A percentile compares a stretch with the other conserved stretches of the same genome.
These are phyloP conservation scores for Cryoendolithus antarcticus DNA, from an alignment of 2,329 filamentous ascomycete species.

Conservation along the genomic window DNA sequence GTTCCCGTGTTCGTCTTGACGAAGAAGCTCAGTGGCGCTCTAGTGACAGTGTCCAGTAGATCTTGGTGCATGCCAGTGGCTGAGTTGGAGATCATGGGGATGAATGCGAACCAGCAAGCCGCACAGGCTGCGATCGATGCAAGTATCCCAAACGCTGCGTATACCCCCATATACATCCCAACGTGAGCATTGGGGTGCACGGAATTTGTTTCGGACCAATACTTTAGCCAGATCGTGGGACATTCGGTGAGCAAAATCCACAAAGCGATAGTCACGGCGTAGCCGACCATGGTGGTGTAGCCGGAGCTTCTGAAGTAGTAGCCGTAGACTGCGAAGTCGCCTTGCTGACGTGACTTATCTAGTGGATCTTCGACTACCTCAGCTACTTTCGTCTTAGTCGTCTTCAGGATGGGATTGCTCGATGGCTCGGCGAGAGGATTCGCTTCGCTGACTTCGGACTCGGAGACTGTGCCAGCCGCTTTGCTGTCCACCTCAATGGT, in stretches of 20 bases:
- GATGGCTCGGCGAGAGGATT: too few species aligned
- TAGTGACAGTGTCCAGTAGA: constrained; percentile 3
- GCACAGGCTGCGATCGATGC: constrained; percentile 22
- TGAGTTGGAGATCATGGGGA: constrained; percentile 42
- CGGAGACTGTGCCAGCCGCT: too few species aligned
- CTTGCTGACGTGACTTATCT: constrained; percentile 30
- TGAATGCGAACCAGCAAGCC: constrained; percentile 33
- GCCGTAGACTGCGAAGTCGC: constrained; percentile 27
- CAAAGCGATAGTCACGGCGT: constrained; percentile 12
- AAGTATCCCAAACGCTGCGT: constrained; percentile 16
- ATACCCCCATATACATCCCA: constrained; percentile 14
- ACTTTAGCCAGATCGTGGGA: constrained; percentile 36
- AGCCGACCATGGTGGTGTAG: constrained; percentile 5
- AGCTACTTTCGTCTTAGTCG: neutral
- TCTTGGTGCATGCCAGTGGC: constrained; percentile 35
- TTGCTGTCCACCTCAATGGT: too few species aligned
- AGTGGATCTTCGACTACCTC: constrained; percentile 20
- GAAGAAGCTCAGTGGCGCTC: constrained; percentile 25
- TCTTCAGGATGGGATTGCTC: too few species aligned
- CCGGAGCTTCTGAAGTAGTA: constrained; percentile 9
- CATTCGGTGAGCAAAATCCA: constrained; percentile 29
- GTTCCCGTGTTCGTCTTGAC: constrained; percentile 31
- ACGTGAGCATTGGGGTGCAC: constrained; percentile 24
- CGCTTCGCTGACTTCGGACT: too few species aligned
- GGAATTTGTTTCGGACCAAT: constrained; percentile 34